Evolutionary conservation across 2,329 filamentous ascomycete genomes (phyloP), one percentile per base, ranked within the genome.

Genomic region (Hirsutella rhossiliensis): DNA sequence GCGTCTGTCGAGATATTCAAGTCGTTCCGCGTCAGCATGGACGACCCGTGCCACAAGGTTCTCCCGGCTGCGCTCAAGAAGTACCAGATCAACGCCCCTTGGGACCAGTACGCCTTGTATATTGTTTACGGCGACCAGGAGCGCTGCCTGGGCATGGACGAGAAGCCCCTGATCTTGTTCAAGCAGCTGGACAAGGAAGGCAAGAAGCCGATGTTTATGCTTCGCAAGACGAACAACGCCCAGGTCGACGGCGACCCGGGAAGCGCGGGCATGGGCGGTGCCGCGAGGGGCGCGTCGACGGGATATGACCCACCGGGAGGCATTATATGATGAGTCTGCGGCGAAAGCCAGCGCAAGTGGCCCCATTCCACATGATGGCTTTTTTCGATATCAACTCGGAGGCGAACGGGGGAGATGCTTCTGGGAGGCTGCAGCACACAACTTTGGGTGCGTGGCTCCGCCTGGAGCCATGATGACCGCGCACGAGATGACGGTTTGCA

Each of bases 41-140:
- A 98, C 54, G 92, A 98, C 58, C 92, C 92, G 3, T 98, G 92
- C 67, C 85, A 95, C 69, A 96, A 96, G 62, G 92, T 98, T 27
- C 73, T 98, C 2, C 92, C 92, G 2, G 92, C 94, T 15, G 92
- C 92, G 3, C 75, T 98, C 17, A 94, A 94, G 61, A 95, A 96
- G 62, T 98, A 98, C 67, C 92, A 97, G 59, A 98, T 98, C 68
- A 90, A 94, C 52, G 90, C 89, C 19, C 90, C 95, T 42, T 96
- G 89, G 85, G 86, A 94, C 54, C 87, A 97, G 58, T 98, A 98
- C 60, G 90, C 92, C 1, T 70, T 98, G 29, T 98, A 97, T 60
- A 98, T 98, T 60, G 92, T 98, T 4, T 95, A 96, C 55, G 92
- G 92, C n/a, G 89, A 97, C 57, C 88, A 97, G 64, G 92, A 98